These are phyloP conservation scores for Neofusicoccum parvum DNA, from an alignment of 2,329 filamentous ascomycete species.

Conservation along the genomic window DNA sequence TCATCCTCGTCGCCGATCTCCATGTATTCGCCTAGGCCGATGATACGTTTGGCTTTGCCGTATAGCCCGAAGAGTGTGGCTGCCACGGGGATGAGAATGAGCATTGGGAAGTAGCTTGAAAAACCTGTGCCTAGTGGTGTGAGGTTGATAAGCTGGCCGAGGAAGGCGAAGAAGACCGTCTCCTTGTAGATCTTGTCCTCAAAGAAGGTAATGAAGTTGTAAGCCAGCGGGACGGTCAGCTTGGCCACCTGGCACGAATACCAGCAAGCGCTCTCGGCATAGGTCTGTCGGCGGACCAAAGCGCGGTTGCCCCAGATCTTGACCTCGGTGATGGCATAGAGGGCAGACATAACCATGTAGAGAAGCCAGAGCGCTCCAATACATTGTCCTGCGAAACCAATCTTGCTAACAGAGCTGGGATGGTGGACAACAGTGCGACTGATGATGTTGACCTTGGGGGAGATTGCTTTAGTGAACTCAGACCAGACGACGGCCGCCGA, in stretches of 20 bases:
- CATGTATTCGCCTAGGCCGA: constrained; percentile 79
- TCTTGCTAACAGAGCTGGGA: constrained; percentile 68
- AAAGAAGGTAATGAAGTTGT: constrained; percentile 95
- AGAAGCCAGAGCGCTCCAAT: constrained; percentile 86
- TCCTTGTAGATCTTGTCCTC: constrained; percentile 70
- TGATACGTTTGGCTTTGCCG: constrained; percentile 71
- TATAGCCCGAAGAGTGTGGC: constrained; percentile 91
- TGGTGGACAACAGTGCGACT: constrained; percentile 73
- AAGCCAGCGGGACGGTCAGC: constrained; percentile 87
- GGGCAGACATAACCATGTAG: constrained; percentile 92
- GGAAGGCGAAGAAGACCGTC: constrained; percentile 85
- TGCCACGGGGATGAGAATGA: constrained; percentile 81
- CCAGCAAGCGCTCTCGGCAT: constrained; percentile 92
- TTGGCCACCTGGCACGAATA: constrained; percentile 91
- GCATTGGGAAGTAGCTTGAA: constrained; percentile 83
- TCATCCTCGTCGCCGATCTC: constrained; percentile 57
- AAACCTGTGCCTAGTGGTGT: constrained; percentile 83
- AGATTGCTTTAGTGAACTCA: constrained; percentile 82
- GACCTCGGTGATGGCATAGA: constrained; percentile 86
- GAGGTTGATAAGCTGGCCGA: constrained; percentile 80
- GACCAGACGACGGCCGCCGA: constrained; percentile 90
- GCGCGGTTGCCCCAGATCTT: constrained; percentile 98
- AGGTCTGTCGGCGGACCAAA: constrained; percentile 85
- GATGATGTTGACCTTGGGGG: constrained; percentile 73
- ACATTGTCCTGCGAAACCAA: constrained; percentile 84